A percentile compares a stretch with the other conserved stretches of the same genome.
Conservation (phyloP, 176 grass and related monocot genomes). For the Musa schizocarpa region DNA sequence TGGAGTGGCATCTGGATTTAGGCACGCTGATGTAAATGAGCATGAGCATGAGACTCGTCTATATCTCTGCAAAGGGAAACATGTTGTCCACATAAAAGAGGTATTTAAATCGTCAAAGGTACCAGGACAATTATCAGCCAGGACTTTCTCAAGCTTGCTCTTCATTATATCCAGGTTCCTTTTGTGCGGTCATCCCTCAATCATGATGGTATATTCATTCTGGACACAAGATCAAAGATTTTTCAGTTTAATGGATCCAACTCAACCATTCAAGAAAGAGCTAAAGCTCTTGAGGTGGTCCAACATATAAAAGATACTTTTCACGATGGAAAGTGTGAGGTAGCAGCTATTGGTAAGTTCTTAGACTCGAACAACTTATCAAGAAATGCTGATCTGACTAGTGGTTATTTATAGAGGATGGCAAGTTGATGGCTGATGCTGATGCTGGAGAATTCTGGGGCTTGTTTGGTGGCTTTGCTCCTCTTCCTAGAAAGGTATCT, state of each 20-base stretch:
- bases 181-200: slow-evolving; percentile 54
- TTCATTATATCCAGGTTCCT: slow-evolving; percentile 29
- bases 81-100: slow-evolving; percentile 59
- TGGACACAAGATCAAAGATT: slow-evolving; percentile 61
- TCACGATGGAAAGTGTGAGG: slow-evolving; percentile 54
- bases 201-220: slow-evolving; percentile 66
- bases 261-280: slow-evolving; percentile 63
- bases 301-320: slow-evolving; percentile 64
- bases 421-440: slow-evolving; percentile 19
- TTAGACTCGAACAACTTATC: background rate
- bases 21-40: slow-evolving; percentile 12
- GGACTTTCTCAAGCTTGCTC: background rate
- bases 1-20: slow-evolving; percentile 35
- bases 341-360: slow-evolving; percentile 61
- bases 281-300: slow-evolving; percentile 74
- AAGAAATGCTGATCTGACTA: background rate
- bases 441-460: slow-evolving; percentile 30
- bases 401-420: slow-evolving; percentile 14
- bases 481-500: slow-evolving; percentile 11
- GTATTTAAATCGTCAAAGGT: slow-evolving; percentile 27
- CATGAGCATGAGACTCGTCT: slow-evolving; percentile 14
- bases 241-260: slow-evolving; percentile 75
- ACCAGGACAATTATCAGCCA: background rate
- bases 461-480: slow-evolving; percentile 29
- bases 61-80: slow-evolving; percentile 76